These are phyloP conservation scores for Plasmodium yoelii DNA, from an alignment of 169 alveolate genomes.

Conservation along the genomic window DNA sequence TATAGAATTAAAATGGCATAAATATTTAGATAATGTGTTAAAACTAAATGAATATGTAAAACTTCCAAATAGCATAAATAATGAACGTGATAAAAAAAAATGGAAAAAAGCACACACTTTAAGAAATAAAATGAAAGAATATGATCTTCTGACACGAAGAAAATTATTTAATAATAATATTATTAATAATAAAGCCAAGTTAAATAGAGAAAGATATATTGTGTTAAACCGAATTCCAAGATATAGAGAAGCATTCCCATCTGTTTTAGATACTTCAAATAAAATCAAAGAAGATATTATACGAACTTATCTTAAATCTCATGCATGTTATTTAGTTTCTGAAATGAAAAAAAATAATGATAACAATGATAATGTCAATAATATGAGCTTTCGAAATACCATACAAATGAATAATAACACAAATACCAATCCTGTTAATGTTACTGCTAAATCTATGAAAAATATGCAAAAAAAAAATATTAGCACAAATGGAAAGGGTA, in stretches of 20 bases:
- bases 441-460: no score
- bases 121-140: constrained; percentile 71
- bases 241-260: constrained; percentile 73
- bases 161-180: constrained; percentile 29
- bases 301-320: constrained; percentile 66
- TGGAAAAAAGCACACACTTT: constrained; percentile 54
- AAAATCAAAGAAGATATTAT: constrained; percentile 59
- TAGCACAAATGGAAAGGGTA: not conserved
- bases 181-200: constrained; percentile 51
- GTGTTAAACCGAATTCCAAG: constrained; percentile 50
- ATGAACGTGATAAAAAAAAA: constrained; percentile 53
- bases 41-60: constrained; percentile 45
- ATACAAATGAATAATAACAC: not conserved
- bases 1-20: constrained; percentile 13
- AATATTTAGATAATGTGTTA: constrained; percentile 31
- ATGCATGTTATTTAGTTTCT: constrained; percentile 58
- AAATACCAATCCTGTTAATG: no score
- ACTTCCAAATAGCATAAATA: constrained; percentile 45
- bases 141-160: constrained; percentile 61
- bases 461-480: constrained; percentile 2
- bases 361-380: not conserved
- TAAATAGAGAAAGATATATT: constrained; percentile 59
- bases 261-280: constrained; percentile 33
- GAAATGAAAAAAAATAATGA: constrained; percentile 20
- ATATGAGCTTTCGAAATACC: constrained; percentile 6